Conservation (phyloP, 345 rosid genomes). For the Litchi chinensis region DNA sequence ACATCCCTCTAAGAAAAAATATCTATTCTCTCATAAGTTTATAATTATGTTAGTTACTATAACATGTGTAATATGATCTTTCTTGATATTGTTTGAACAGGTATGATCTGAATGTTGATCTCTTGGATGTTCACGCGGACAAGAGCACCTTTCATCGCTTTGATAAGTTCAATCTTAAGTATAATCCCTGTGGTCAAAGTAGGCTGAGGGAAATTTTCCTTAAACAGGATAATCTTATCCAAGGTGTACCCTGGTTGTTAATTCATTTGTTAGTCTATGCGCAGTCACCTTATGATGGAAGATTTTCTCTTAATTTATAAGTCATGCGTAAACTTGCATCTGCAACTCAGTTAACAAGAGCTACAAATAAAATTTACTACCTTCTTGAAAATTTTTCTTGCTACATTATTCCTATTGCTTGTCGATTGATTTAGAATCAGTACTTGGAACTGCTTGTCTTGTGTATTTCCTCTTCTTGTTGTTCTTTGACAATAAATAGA, state of each 20-base stretch:
- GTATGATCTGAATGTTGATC: conserved; percentile 94
- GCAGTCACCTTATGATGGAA: not conserved
- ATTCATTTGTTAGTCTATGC: conserved; percentile 13
- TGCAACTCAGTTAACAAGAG: not conserved
- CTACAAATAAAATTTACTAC: not conserved
- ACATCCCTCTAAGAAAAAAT: not conserved
- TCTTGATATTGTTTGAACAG: conserved; percentile 40
- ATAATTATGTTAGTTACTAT: not conserved
- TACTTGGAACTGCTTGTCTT: not conserved
- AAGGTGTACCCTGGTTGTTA: conserved; percentile 54
- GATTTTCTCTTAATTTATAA: conserved; percentile 1
- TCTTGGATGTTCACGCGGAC: conserved; percentile 99
- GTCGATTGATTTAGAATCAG: not conserved
- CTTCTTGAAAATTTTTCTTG: not conserved
- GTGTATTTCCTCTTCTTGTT: not conserved
- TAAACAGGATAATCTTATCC: conserved; percentile 98
- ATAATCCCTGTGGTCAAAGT: conserved; percentile 99
- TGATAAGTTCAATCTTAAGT: conserved; percentile 98
- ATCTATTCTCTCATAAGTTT: not conserved
- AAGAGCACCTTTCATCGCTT: conserved; percentile 99
- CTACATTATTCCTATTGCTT: not conserved
- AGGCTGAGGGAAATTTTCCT: conserved; percentile 99
- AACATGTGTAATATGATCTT: conserved; percentile 1
- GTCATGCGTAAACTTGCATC: not conserved
- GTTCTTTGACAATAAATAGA: not conserved